Percentiles rank a stretch among this genome's conserved stretches.
These are phyloP conservation scores for Mucor irregularis DNA, from an alignment of 371 early-diverging fungal species.

Conservation along the genomic window DNA sequence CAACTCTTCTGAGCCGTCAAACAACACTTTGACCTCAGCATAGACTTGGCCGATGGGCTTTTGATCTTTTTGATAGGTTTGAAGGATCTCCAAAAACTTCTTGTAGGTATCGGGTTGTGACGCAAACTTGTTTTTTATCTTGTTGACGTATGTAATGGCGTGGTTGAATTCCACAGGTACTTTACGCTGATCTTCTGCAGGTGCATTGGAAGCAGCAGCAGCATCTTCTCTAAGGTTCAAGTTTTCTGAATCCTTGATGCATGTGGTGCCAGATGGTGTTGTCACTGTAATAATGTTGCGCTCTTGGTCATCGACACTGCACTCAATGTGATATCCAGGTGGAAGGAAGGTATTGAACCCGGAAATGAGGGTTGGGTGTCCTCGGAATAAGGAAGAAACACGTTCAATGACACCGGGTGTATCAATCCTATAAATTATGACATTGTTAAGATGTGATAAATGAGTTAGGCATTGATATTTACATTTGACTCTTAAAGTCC, in stretches of 20 bases:
- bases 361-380: slow-evolving; percentile 87
- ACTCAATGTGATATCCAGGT: slow-evolving; percentile 91
- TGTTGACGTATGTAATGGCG: slow-evolving; percentile 96
- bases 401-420: slow-evolving; percentile 97
- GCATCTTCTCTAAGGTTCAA: not conserved
- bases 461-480: slow-evolving; percentile 21
- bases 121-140: slow-evolving; percentile 92
- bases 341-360: slow-evolving; percentile 99
- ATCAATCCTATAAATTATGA: slow-evolving; percentile 69
- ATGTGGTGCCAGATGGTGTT: slow-evolving; percentile 78
- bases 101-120: slow-evolving; percentile 85
- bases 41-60: slow-evolving; percentile 92
- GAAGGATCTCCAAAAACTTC: slow-evolving; percentile 90
- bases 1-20: slow-evolving; percentile 83
- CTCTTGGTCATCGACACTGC: slow-evolving; percentile 64
- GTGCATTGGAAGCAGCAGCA: not conserved
- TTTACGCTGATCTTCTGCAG: slow-evolving; percentile 8
- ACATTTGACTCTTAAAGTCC: slow-evolving; percentile 97
- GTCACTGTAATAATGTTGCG: slow-evolving; percentile 74
- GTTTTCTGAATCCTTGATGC: slow-evolving; percentile 5
- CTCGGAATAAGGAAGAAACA: slow-evolving; percentile 91
- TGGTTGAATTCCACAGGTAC: slow-evolving; percentile 90
- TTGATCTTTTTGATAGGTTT: slow-evolving; percentile 89
- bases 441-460: slow-evolving; percentile 32
- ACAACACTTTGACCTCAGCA: slow-evolving; percentile 81